Conservation (phyloP, 208 protist genomes). For the Porcisia hertigi region DNA sequence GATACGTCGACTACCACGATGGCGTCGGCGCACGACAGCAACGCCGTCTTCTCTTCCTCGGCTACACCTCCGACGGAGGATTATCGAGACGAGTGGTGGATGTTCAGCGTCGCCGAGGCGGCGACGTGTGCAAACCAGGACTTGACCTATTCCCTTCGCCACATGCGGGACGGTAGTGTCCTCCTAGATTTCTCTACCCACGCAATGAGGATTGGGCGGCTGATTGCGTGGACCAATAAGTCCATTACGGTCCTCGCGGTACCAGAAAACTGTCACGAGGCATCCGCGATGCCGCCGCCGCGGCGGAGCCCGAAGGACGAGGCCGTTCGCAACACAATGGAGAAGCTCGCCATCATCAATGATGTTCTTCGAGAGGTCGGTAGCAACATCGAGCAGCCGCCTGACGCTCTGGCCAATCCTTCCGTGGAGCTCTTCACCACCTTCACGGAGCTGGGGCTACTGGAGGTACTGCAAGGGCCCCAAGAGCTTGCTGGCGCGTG, state of each 20-base stretch:
- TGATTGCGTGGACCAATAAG: slow-evolving; percentile 63
- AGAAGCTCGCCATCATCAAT: slow-evolving; percentile 65
- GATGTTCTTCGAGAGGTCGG: slow-evolving; percentile 40
- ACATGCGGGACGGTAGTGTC: slow-evolving; percentile 61
- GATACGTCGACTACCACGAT: slow-evolving; percentile 6
- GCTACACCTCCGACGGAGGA: not conserved
- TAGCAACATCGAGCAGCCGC: slow-evolving; percentile 16
- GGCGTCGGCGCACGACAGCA: not conserved
- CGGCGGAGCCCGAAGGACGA: slow-evolving; percentile 48
- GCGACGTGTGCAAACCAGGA: slow-evolving; percentile 61
- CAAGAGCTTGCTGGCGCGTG: not conserved
- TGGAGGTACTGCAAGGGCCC: slow-evolving; percentile 31
- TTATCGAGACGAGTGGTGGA: slow-evolving; percentile 33
- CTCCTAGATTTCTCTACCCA: slow-evolving; percentile 72
- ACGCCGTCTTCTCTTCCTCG: slow-evolving; percentile 2
- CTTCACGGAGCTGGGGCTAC: slow-evolving; percentile 62
- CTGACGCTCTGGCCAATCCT: slow-evolving; percentile 18
- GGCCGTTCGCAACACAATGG: slow-evolving; percentile 48
- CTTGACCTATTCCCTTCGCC: slow-evolving; percentile 64
- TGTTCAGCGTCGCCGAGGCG: slow-evolving; percentile 52
- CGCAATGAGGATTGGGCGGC: slow-evolving; percentile 46
- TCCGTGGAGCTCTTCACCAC: slow-evolving; percentile 55
- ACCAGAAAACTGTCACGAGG: slow-evolving; percentile 44
- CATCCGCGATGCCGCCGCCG: slow-evolving; percentile 46
- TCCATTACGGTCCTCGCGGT: slow-evolving; percentile 56